Conservation (phyloP, 148 eudicot genomes). For the Arbutus unedo region DNA sequence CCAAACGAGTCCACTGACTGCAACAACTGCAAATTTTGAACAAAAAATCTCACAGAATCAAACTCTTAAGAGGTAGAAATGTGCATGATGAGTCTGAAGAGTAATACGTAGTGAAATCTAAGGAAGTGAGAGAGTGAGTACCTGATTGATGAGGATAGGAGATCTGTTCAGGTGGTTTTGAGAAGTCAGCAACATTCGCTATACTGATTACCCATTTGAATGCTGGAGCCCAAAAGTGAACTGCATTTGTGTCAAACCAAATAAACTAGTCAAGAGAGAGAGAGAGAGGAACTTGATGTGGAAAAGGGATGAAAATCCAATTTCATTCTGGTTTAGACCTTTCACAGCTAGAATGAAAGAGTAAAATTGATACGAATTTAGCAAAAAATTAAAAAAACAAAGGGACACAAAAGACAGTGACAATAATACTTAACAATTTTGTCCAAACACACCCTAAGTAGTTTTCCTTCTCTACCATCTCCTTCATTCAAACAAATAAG, state of each 20-base stretch:
- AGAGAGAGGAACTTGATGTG: no score
- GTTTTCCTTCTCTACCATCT: neutral
- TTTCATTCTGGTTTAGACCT: neutral
- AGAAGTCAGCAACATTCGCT: conserved; percentile 41
- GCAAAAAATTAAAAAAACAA: no score
- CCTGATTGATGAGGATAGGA: conserved; percentile 46
- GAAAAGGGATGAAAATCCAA: neutral
- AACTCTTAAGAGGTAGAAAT: neutral
- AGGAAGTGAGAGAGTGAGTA: neutral
- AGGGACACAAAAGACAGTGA: no score
- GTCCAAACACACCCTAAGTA: neutral
- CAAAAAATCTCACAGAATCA: neutral
- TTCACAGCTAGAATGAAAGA: neutral
- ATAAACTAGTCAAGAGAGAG: neutral
- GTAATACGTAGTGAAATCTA: no score
- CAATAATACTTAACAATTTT: no score
- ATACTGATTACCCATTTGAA: conserved; percentile 43
- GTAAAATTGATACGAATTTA: neutral
- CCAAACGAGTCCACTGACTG: conserved; percentile 36
- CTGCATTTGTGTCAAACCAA: conserved; percentile 17
- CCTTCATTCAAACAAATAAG: neutral
- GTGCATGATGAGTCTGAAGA: no score
- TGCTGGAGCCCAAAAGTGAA: conserved; percentile 49
- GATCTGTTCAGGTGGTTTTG: conserved; percentile 40
- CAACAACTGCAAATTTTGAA: conserved; percentile 27